Conservation (phyloP, 208 protist genomes). For the Perkinsela sp. region DNA sequence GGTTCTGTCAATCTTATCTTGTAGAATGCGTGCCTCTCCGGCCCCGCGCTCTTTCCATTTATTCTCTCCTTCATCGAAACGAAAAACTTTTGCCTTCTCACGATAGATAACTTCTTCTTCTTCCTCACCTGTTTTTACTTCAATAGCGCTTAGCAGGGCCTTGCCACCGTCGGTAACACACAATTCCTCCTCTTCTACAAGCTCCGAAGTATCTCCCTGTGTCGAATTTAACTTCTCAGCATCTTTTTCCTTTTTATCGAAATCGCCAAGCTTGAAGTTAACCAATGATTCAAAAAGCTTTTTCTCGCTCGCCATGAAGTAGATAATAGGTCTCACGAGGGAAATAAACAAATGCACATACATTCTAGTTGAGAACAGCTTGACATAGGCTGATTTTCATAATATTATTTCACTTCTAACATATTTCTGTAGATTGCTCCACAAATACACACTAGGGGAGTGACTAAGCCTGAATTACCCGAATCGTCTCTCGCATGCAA, state of each 20-base stretch:
- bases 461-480: too few species aligned
- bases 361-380: too few species aligned
- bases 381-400: too few species aligned
- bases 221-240: too few species aligned
- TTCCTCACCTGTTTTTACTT: conserved; percentile 52
- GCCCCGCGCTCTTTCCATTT: conserved; percentile 65
- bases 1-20: conserved; percentile 21
- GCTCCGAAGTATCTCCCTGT: conserved; percentile 11
- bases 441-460: too few species aligned
- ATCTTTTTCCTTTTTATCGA: background rate
- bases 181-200: conserved; percentile 62
- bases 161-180: conserved; percentile 44
- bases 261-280: background rate
- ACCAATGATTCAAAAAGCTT: background rate
- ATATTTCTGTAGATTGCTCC: too few species aligned
- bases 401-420: too few species aligned
- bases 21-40: conserved; percentile 35
- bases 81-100: conserved; percentile 30
- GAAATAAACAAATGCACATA: too few species aligned
- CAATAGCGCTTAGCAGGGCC: conserved; percentile 31
- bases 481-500: background rate
- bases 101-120: conserved; percentile 34
- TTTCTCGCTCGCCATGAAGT: too few species aligned
- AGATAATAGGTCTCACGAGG: too few species aligned
- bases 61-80: conserved; percentile 70